Evolutionary conservation across 768 basidiomycete species (phyloP).

Genomic region (Russula abietina): DNA sequence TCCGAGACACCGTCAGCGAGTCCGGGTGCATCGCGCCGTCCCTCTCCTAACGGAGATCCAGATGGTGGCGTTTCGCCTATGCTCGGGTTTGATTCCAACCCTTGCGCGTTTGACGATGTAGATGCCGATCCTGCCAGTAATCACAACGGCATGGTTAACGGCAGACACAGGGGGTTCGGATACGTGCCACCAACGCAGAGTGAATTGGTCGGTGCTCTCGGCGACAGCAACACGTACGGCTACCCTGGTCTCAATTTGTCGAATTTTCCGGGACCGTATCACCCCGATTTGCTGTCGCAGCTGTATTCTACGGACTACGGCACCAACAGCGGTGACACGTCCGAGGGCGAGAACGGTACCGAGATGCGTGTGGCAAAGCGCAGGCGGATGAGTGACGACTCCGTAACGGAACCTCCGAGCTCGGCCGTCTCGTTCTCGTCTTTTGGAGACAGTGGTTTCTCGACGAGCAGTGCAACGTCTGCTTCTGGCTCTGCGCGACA

Average conservation of each 20-base stretch:
- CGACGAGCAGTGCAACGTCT: slow-evolving; percentile 41
- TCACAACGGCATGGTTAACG: slow-evolving; percentile 36
- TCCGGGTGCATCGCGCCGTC: slow-evolving; percentile 65
- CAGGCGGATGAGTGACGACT: slow-evolving; percentile 60
- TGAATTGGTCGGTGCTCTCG: slow-evolving; percentile 47
- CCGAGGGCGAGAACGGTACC: slow-evolving; percentile 37
- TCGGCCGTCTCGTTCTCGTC: slow-evolving; percentile 60
- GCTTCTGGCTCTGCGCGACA: slow-evolving; percentile 54
- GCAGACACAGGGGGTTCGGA: slow-evolving; percentile 30
- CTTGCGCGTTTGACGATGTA: slow-evolving; percentile 9
- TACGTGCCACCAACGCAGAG: slow-evolving; percentile 38
- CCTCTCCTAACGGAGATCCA: slow-evolving; percentile 53
- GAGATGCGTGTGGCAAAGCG: slow-evolving; percentile 53
- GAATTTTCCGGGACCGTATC: slow-evolving; percentile 63
- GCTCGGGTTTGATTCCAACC: slow-evolving; percentile 58
- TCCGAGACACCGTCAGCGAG: slow-evolving; percentile 72
- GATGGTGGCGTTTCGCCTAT: slow-evolving; percentile 48
- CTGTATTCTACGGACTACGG: slow-evolving; percentile 49
- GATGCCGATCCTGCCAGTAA: slow-evolving; percentile 38
- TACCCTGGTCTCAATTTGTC: slow-evolving; percentile 37
- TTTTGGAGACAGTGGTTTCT: slow-evolving; percentile 37
- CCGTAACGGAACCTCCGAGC: slow-evolving; percentile 47
- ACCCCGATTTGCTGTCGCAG: slow-evolving; percentile 63
- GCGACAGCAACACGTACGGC: slow-evolving; percentile 30
- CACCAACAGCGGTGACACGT: slow-evolving; percentile 43